Base-by-base conservation (phyloP, 139 green algal genomes). In the Haematococcus lacustris region DNA sequence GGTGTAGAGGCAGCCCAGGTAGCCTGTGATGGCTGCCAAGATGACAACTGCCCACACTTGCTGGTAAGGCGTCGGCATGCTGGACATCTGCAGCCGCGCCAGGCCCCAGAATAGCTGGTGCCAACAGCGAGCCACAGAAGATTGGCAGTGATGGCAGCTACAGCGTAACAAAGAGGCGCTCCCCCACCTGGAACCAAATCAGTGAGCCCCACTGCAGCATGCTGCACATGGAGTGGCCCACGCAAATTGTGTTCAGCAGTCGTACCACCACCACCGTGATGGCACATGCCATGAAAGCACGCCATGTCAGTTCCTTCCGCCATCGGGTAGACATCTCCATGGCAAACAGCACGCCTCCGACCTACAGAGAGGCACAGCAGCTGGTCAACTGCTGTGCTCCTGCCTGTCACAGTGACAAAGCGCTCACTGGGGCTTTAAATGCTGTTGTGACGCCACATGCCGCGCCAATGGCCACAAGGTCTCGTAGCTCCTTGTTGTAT, bases 261-360 rank as follows among this genome's bases (percentile, higher is more conserved):
- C 76, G 78, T 34, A 88, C 78, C 41, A 85, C 82, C 76, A 88
- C 74, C 34, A 85, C 82, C 34, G 80, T 84, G 70, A 86, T 82
- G 25, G 83, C 80, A n/a, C 68, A 79, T 2, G 80, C 83, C 23
- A 89, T 71, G 68, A 89, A 87, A 71, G 71, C 81, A 38, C 80
- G 76, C 74, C 74, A 85, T 4, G 80, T 89, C 71, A 89, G 69
- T 66, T 89, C 83, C 71, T 86, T 82, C 50, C 83, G 73, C 83
- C 83, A 89, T 68, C 81, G 74, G 0, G 84, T 89, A 7, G 75
- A 78, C 70, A 89, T 83, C 66, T 89, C 84, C 84, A 89, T 89
- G 6, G 79, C 68, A 47, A 89, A 89, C 59, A 89, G 32, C 43
- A 89, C 80, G 50, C 84, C 84, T 23, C 84, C 81, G 6, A 85